Conservation (phyloP, 1,284 basidiomycete species). For the Ceratobasidium sp. region DNA sequence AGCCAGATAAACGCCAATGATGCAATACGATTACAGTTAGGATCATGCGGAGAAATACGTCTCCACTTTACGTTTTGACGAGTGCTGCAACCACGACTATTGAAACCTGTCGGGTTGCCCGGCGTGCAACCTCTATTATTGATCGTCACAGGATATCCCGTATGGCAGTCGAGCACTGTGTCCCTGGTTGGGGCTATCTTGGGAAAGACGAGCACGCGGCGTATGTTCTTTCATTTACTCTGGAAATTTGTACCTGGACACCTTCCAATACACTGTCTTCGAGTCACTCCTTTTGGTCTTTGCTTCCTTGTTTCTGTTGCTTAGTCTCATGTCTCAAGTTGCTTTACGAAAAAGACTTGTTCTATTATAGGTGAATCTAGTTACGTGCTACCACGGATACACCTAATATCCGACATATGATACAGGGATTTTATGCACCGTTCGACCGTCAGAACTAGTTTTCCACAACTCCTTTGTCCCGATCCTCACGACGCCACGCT, state of each 20-base stretch:
- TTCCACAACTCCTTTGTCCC: not conserved
- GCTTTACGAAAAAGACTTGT: not conserved
- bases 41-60: not conserved
- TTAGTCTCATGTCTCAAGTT: not conserved
- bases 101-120: slow-evolving; percentile 2
- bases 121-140: not conserved
- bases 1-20: slow-evolving; percentile 3
- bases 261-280: slow-evolving; percentile 2
- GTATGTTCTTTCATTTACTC: not conserved
- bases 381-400: not conserved
- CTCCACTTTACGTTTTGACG: not conserved
- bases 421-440: not conserved
- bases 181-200: not conserved
- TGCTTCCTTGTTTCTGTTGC: not conserved
- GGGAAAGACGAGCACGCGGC: not conserved
- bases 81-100: not conserved
- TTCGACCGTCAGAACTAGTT: not conserved
- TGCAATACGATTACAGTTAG: slow-evolving; percentile 2
- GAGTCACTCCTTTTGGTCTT: not conserved
- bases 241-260: not conserved
- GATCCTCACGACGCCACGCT: not conserved
- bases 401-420: not conserved
- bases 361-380: not conserved
- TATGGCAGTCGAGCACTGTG: not conserved
- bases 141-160: not conserved